Evolutionary conservation across 1,284 basidiomycete species (phyloP).

Genomic region (Boletellus deceptivus): DNA sequence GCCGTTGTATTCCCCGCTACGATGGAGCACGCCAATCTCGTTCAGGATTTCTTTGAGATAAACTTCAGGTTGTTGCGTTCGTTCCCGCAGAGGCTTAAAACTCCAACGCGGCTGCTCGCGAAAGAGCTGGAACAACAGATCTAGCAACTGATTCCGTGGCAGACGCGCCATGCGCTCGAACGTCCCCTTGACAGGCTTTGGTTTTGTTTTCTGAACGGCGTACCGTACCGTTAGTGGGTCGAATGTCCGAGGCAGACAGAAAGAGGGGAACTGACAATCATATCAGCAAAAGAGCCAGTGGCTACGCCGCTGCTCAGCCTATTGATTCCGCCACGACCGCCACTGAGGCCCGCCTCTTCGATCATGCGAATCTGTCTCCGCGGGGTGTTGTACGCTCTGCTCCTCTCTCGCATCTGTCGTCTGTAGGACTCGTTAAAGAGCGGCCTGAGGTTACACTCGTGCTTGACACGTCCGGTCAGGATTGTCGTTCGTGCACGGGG

Average conservation of each 20-base stretch:
- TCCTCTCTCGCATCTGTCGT: slow-evolving; percentile 59
- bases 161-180: slow-evolving; percentile 80
- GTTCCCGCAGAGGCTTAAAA: slow-evolving; percentile 76
- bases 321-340: slow-evolving; percentile 67
- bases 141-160: slow-evolving; percentile 84
- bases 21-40: slow-evolving; percentile 80
- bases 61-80: slow-evolving; percentile 87
- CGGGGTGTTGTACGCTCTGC: slow-evolving; percentile 60
- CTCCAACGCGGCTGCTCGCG: slow-evolving; percentile 80
- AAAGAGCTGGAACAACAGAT: slow-evolving; percentile 82
- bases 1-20: slow-evolving; percentile 73
- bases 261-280: slow-evolving; percentile 48
- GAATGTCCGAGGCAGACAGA: neutral
- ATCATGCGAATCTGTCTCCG: slow-evolving; percentile 50
- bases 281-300: slow-evolving; percentile 61
- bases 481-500: slow-evolving; percentile 68
- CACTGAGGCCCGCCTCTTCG: slow-evolving; percentile 48
- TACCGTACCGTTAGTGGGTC: neutral
- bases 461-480: slow-evolving; percentile 70
- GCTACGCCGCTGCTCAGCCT: slow-evolving; percentile 56
- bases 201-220: slow-evolving; percentile 49
- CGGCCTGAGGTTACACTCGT: slow-evolving; percentile 65
- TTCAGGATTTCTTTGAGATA: slow-evolving; percentile 87
- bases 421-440: slow-evolving; percentile 59
- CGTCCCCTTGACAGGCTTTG: slow-evolving; percentile 64